phyloP scores from a whole-genome alignment of 2,329 filamentous ascomycete genomes.

The Onygenales sp. region DNA sequence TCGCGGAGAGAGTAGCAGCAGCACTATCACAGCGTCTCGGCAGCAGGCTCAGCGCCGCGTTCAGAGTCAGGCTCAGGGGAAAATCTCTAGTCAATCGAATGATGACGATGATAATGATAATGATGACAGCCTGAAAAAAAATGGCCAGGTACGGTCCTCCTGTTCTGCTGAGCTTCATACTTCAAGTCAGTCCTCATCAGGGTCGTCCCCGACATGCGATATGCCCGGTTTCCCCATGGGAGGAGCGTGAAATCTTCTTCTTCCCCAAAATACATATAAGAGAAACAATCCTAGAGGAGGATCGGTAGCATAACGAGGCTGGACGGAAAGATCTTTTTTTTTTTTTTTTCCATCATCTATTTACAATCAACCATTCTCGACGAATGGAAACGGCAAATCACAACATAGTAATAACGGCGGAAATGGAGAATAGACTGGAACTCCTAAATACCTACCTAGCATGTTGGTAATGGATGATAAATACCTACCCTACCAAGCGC shows the following conservation, averaged over 20 bases:
- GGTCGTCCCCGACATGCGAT: not conserved
- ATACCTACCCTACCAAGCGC: no score
- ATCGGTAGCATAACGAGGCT: not conserved
- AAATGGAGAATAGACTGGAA: no score
- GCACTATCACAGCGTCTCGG: not conserved
- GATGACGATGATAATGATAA: not conserved
- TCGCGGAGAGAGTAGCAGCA: not conserved
- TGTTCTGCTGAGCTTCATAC: not conserved
- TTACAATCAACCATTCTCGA: no score
- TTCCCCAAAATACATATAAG: not conserved
- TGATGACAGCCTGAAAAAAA: not conserved
- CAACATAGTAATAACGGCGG: no score
- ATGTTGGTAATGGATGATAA: no score
- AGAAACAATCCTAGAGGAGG: not conserved
- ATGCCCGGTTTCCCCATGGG: conserved; percentile 4
- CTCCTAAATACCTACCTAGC: no score
- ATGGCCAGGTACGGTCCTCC: conserved; percentile 4
- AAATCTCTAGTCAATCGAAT: not conserved
- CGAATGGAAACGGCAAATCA: no score
- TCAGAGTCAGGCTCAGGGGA: no score
- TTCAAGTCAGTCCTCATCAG: not conserved
- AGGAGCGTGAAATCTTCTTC: not conserved
- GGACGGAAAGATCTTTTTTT: no score
- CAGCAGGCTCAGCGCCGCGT: not conserved
- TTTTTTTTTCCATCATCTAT: no score